Conservation (phyloP, 345 rosid genomes). For the Aquilaria yunnanensis region DNA sequence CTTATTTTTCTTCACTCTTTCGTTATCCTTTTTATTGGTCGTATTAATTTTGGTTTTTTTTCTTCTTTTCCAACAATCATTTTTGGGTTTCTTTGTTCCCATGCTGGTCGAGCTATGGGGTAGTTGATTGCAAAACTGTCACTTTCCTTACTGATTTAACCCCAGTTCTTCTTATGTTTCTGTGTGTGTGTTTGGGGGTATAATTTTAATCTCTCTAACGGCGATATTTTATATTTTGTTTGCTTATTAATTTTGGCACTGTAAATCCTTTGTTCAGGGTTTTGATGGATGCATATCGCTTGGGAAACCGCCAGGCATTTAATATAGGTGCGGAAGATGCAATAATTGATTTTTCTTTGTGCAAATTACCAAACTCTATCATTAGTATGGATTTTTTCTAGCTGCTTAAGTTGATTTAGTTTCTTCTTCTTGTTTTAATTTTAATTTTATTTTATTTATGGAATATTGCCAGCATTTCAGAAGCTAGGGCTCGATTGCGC, state of each 20-base stretch:
- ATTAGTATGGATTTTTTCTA: constrained; percentile 8
- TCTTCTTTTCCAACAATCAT: background rate
- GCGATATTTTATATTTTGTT: background rate
- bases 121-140: too few relatives aligned
- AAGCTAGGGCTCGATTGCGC: constrained; percentile 98
- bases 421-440: background rate
- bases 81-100: background rate
- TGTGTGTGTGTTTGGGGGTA: background rate
- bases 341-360: constrained; percentile 11
- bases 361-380: constrained; percentile 1
- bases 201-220: too few relatives aligned
- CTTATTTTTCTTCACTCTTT: background rate
- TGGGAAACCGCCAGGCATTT: constrained; percentile 79
- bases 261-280: constrained; percentile 37
- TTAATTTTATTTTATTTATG: background rate
- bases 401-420: background rate
- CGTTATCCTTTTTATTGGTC: background rate
- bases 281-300: constrained; percentile 74
- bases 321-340: constrained; percentile 51
- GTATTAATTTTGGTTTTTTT: background rate
- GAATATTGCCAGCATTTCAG: constrained; percentile 52
- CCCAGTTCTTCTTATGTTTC: too few relatives aligned
- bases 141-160: background rate
- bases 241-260: background rate
- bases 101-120: too few relatives aligned